Percentiles rank a stretch among this genome's conserved stretches.
phyloP scores from a whole-genome alignment of 2,329 filamentous ascomycete species.

The Stagonosporopsis vannaccii region DNA sequence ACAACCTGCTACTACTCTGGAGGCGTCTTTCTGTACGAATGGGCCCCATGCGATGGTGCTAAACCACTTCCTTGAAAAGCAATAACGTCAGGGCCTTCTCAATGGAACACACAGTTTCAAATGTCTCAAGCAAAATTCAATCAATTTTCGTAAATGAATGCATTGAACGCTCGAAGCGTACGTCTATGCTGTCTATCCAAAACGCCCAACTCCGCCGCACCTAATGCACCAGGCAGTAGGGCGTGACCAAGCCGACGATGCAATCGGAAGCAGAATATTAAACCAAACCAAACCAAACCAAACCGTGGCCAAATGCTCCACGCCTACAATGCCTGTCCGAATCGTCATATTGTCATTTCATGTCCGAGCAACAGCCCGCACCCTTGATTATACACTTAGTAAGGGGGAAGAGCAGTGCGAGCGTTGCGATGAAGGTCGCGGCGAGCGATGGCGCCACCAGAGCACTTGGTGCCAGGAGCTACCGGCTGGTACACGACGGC shows the following conservation, averaged over 20 bases:
- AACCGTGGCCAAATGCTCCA: background rate
- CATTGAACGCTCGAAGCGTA: constrained; percentile 12
- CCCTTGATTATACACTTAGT: background rate
- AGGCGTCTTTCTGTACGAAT: too few relatives aligned
- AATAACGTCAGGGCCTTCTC: too few relatives aligned
- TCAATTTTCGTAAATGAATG: background rate
- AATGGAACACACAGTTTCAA: background rate
- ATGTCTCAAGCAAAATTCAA: background rate
- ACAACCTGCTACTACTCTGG: background rate
- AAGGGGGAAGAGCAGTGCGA: constrained; percentile 19
- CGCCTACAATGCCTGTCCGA: constrained; percentile 2
- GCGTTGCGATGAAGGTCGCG: constrained; percentile 36
- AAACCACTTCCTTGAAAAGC: too few relatives aligned
- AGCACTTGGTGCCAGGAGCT: constrained; percentile 53
- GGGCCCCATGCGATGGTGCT: too few relatives aligned
- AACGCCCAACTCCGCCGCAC: constrained; percentile 2
- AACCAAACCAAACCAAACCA: background rate
- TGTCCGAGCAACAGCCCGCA: background rate
- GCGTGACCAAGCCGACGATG: background rate
- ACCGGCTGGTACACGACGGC: constrained; percentile 49
- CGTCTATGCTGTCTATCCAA: constrained; percentile 14
- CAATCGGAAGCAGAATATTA: background rate
- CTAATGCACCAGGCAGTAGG: constrained; percentile 7
- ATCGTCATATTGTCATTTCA: background rate
- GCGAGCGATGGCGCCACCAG: constrained; percentile 46